phyloP scores from a whole-genome alignment of 371 early-diverging fungal genomes.

The Apophysomyces trapeziformis region DNA sequence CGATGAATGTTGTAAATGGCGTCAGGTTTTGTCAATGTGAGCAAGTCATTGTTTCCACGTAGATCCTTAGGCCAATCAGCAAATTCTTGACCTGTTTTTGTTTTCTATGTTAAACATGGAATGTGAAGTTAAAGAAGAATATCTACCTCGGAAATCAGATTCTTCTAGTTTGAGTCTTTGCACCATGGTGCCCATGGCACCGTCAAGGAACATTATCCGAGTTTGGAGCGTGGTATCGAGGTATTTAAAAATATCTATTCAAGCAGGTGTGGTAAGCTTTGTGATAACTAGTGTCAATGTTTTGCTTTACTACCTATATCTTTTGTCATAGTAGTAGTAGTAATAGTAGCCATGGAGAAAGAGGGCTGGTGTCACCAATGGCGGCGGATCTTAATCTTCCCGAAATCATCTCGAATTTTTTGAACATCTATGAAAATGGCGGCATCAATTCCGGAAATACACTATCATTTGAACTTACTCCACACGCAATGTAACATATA shows the following conservation, averaged over 20 bases:
- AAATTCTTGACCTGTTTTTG: conserved; percentile 70
- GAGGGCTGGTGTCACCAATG: neutral
- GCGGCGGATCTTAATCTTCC: neutral
- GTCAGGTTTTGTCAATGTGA: conserved; percentile 89
- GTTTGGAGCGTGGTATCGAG: conserved; percentile 75
- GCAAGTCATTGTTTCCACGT: conserved; percentile 93
- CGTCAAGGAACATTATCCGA: conserved; percentile 93
- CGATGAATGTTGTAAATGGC: conserved; percentile 87
- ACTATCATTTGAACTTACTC: too few relatives aligned
- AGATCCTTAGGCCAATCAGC: conserved; percentile 81
- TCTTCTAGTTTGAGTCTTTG: conserved; percentile 83
- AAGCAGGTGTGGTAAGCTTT: neutral
- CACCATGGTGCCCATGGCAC: conserved; percentile 95
- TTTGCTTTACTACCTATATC: neutral
- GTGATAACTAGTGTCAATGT: neutral
- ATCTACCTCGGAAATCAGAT: conserved; percentile 77
- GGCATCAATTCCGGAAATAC: too few relatives aligned
- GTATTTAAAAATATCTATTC: conserved; percentile 62
- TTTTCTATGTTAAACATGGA: neutral
- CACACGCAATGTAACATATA: too few relatives aligned
- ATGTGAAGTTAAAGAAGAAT: neutral
- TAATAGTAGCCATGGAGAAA: neutral
- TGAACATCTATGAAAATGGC: too few relatives aligned
- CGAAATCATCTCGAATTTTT: too few relatives aligned
- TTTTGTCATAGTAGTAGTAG: neutral